Conservation (phyloP, 257 asterid genomes). For the Paulownia fortunei region DNA sequence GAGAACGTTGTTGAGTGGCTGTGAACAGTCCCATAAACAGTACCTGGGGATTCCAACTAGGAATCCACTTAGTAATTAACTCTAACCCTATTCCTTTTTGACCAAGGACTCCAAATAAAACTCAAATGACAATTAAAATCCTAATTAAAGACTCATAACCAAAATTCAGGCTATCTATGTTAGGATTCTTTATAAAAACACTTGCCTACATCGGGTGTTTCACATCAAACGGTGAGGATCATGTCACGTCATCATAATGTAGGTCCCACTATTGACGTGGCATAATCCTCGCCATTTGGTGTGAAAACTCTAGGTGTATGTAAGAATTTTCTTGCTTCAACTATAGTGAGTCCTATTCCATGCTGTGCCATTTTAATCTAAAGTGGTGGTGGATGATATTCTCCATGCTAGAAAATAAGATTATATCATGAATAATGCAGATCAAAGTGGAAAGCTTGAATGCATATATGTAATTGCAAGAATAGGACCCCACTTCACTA, state of each 20-base stretch:
- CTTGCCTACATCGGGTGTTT: background rate
- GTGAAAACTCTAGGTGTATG: conserved; percentile 18
- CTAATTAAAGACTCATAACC: background rate
- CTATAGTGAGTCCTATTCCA: conserved; percentile 9
- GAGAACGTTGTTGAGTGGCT: background rate
- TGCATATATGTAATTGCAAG: conserved; percentile 92
- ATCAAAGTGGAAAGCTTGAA: conserved; percentile 96
- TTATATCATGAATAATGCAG: conserved; percentile 58
- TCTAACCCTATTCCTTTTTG: background rate
- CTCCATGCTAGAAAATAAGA: conserved; percentile 31
- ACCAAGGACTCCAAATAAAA: conserved; percentile 10
- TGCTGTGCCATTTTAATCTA: conserved; percentile 9
- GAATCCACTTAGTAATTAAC: conserved; percentile 9
- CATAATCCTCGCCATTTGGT: background rate
- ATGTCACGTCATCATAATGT: background rate
- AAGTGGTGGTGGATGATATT: background rate
- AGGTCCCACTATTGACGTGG: conserved; percentile 2
- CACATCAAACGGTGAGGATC: conserved; percentile 16
- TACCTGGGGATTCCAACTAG: background rate
- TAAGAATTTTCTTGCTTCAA: conserved; percentile 21
- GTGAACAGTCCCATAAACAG: background rate
- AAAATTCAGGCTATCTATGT: background rate
- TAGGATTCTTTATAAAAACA: conserved; percentile 17
- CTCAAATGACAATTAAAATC: conserved; percentile 9
- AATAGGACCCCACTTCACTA: conserved; percentile 80